Conservation (phyloP, 1,284 basidiomycete species). For the Ceratobasidium sp. region DNA sequence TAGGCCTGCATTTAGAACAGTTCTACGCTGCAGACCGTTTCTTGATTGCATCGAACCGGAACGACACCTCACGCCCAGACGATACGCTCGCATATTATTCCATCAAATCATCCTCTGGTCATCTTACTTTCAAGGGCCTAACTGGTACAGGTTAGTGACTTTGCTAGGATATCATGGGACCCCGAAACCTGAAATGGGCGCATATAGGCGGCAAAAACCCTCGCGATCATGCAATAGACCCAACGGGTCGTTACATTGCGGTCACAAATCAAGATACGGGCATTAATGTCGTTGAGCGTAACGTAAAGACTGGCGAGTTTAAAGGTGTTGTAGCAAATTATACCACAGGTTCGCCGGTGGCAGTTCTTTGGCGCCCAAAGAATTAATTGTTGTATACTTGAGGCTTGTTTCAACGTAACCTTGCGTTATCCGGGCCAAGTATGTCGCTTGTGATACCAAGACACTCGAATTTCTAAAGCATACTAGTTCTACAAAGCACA, state of each 20-base stretch:
- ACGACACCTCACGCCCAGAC: slow-evolving; percentile 5
- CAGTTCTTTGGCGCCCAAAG: slow-evolving; percentile 27
- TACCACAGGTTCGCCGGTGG: slow-evolving; percentile 5
- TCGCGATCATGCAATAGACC: slow-evolving; percentile 37
- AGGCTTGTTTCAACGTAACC: too few species aligned
- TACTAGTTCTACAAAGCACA: neutral
- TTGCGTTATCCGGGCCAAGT: too few species aligned
- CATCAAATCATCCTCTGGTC: slow-evolving; percentile 8
- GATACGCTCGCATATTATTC: slow-evolving; percentile 32
- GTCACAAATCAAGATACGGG: slow-evolving; percentile 29
- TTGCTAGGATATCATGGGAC: neutral
- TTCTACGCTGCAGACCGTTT: neutral
- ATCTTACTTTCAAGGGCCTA: slow-evolving; percentile 11
- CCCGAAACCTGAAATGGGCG: neutral
- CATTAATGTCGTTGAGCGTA: slow-evolving; percentile 17
- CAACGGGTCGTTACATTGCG: slow-evolving; percentile 26
- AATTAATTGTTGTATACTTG: too few species aligned
- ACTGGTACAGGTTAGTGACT: slow-evolving; percentile 17
- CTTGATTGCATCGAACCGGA: slow-evolving; percentile 34
- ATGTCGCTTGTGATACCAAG: too few species aligned
- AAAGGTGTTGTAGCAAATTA: slow-evolving; percentile 5
- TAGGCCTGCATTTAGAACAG: neutral
- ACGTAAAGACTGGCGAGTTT: slow-evolving; percentile 10
- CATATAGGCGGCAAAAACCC: slow-evolving; percentile 40
- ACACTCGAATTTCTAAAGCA: neutral